phyloP scores from a whole-genome alignment of 2,329 filamentous ascomycete genomes.

The Fusarium drepaniforme region DNA sequence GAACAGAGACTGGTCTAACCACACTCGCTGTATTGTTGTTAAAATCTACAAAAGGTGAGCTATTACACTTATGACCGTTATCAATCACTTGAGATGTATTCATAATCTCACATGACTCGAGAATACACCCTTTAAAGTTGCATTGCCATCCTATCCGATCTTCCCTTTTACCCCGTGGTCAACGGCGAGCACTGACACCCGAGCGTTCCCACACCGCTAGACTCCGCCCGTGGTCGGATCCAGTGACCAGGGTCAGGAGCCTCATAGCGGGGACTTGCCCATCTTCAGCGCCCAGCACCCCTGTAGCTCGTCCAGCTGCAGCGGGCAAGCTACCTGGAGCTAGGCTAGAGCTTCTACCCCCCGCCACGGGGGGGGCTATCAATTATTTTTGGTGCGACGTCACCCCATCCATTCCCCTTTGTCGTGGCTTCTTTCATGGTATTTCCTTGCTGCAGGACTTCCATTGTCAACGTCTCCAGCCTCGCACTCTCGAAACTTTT shows the following conservation, averaged over 20 bases:
- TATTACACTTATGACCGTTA: not conserved
- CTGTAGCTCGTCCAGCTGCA: slow-evolving; percentile 27
- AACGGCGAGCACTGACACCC: not conserved
- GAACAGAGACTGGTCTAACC: not conserved
- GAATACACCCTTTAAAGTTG: not conserved
- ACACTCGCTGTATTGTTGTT: not conserved
- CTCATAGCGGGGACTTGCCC: not conserved
- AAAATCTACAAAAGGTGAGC: not conserved
- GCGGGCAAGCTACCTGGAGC: slow-evolving; percentile 23
- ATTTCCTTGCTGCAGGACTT: slow-evolving; percentile 4
- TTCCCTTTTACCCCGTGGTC: not conserved
- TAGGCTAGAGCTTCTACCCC: slow-evolving; percentile 22
- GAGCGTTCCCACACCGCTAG: not conserved
- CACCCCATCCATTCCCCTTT: slow-evolving; percentile 25
- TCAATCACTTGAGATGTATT: not conserved
- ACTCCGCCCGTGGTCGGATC: slow-evolving; percentile 19
- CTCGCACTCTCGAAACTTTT: slow-evolving; percentile 21
- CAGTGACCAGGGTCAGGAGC: slow-evolving; percentile 22
- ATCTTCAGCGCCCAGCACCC: slow-evolving; percentile 2
- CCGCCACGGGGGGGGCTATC: slow-evolving; percentile 16
- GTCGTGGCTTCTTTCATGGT: slow-evolving; percentile 11
- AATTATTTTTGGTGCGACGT: slow-evolving; percentile 26
- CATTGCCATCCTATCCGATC: not conserved
- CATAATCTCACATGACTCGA: not conserved
- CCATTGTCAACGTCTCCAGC: not conserved